Evolutionary conservation across 2,329 filamentous ascomycete species (phyloP).

Genomic region (Bretziella fagacearum): DNA sequence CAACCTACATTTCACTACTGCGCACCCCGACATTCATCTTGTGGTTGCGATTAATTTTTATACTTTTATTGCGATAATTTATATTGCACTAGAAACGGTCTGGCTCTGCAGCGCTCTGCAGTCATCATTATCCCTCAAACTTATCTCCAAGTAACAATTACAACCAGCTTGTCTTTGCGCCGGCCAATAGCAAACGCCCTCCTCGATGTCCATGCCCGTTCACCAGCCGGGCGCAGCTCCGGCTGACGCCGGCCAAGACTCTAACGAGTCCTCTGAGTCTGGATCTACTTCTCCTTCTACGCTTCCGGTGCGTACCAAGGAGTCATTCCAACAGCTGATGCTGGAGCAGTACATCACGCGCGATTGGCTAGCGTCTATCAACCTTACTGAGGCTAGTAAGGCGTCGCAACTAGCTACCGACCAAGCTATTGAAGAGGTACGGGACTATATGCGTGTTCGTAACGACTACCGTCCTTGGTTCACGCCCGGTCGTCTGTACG

Average conservation of each 20-base stretch:
- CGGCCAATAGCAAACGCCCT: not conserved
- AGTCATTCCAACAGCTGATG: slow-evolving; percentile 35
- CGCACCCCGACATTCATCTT: slow-evolving; percentile 21
- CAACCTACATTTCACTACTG: slow-evolving; percentile 19
- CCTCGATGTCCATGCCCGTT: slow-evolving; percentile 7
- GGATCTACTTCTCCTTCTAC: slow-evolving; percentile 19
- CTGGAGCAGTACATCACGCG: slow-evolving; percentile 37
- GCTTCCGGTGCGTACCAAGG: slow-evolving; percentile 35
- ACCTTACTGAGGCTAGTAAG: slow-evolving; percentile 33
- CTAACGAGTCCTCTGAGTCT: slow-evolving; percentile 18
- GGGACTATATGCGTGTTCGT: slow-evolving; percentile 49
- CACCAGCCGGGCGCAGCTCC: slow-evolving; percentile 1
- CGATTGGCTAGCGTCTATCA: slow-evolving; percentile 37
- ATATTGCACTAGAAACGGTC: not conserved
- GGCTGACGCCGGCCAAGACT: not conserved
- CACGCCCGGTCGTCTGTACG: slow-evolving; percentile 42
- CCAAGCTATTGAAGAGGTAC: slow-evolving; percentile 48
- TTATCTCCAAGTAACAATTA: too few relatives aligned
- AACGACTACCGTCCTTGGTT: slow-evolving; percentile 38
- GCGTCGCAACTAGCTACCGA: slow-evolving; percentile 40
- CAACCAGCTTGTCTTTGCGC: not conserved
- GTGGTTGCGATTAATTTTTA: not conserved
- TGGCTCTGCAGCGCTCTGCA: too few relatives aligned
- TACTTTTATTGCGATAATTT: slow-evolving; percentile 1
- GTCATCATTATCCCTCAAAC: too few relatives aligned